Evolutionary conservation across 495 filamentous ascomycete species (phyloP), one percentile per base, ranked within the genome.

Genomic region (Podospora appendiculata): DNA sequence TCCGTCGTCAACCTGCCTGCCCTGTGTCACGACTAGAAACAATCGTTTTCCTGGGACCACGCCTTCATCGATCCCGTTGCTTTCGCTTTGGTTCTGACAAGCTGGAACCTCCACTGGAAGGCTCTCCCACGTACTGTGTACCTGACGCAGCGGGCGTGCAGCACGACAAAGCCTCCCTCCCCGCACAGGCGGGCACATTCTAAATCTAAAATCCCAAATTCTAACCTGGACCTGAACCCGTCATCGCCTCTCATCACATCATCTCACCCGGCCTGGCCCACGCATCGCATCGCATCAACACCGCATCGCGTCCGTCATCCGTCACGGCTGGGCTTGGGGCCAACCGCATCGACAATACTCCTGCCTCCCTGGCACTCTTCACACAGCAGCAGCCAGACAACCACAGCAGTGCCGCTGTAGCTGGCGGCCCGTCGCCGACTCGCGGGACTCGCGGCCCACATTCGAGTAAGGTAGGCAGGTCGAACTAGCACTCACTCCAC

Each of bases 381-480:
- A 2, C 4, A 42, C 41, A 25, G 25, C 25, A 25, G 5, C 25
- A 25, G 25, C 25, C 2, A 25, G 2, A 25, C 25, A 25, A 25
- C 25, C 25, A 25, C 25, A 25, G 25, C 25, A 25, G 25, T 25
- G 25, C 5, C 5, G 25, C 25, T 25, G 58, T 51, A 40, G 54
- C 49, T 33, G 58, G 58, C 48, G 51, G 48, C 47, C 49, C 52
- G 36, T 55, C 57, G 25, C 25, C 25, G 25, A 25, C 25, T 25
- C 25, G 25, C 25, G 25, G 25, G 25, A 25, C 25, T 25, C 25
- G 47, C 48, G 47, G 45, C 48, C 51, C 50, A 58, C 42, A 52
- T 40, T 54, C 57, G 62, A 62, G 59, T 63, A 56, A 53, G 62
- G 60, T 57, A 46, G 49, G 50, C 35, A 40, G 38, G 38, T 54